Conservation (phyloP, 352 stramenopile genomes). For the Phytopythium helicoides region DNA sequence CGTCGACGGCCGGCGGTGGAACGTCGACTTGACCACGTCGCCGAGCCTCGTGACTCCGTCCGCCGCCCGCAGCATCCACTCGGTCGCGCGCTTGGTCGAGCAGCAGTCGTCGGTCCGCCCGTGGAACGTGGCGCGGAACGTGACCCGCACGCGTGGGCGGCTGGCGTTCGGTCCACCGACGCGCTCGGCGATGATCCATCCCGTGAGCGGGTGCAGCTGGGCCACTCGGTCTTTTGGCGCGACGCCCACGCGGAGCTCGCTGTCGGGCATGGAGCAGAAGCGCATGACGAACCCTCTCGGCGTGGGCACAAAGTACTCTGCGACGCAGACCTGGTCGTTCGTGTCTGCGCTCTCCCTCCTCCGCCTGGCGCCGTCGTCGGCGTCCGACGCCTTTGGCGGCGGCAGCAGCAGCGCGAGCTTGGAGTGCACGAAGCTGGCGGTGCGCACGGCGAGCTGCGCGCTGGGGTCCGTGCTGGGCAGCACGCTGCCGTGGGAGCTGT, state of each 20-base stretch:
- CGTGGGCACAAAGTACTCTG: conserved; percentile 25
- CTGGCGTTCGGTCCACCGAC: background rate
- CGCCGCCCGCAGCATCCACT: conserved; percentile 4
- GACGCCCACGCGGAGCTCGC: conserved; percentile 25
- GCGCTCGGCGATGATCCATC: conserved; percentile 24
- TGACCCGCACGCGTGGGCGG: conserved; percentile 19
- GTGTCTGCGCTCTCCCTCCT: conserved; percentile 10
- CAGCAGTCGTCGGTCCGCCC: conserved; percentile 15
- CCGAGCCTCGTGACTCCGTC: background rate
- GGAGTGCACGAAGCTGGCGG: conserved; percentile 23
- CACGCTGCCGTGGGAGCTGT: conserved; percentile 9
- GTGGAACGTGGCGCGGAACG: conserved; percentile 26
- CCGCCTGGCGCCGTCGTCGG: background rate
- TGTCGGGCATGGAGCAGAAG: conserved; percentile 22
- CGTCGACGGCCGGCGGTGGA: background rate
- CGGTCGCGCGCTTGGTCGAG: background rate
- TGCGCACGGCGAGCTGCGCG: conserved; percentile 32
- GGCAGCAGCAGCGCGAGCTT: conserved; percentile 2
- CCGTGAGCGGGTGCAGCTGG: conserved; percentile 25
- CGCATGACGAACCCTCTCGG: conserved; percentile 18
- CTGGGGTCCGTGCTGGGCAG: background rate
- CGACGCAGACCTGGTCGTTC: conserved; percentile 28
- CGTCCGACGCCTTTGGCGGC: background rate
- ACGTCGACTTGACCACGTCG: conserved; percentile 1
- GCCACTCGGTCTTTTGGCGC: conserved; percentile 25